A percentile compares a stretch with the other conserved stretches of the same genome.
These are phyloP conservation scores for Hypoxylon rubiginosum DNA, from an alignment of 2,329 filamentous ascomycete species.

Conservation along the genomic window DNA sequence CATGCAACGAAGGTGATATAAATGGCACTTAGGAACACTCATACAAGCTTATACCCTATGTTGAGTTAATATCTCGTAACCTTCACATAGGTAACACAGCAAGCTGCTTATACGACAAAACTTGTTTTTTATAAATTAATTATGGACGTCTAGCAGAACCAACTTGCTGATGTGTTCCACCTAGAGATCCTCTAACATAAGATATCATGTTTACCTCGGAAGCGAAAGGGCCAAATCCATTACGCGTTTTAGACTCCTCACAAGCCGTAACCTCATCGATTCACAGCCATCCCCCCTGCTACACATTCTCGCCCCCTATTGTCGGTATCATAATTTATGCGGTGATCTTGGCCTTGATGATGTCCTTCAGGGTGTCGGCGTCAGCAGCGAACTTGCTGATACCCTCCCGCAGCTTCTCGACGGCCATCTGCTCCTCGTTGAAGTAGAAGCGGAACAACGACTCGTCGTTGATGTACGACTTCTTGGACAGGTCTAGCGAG, in stretches of 20 bases:
- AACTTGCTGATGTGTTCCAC: slow-evolving; percentile 25
- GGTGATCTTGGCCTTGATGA: slow-evolving; percentile 86
- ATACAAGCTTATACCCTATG: neutral
- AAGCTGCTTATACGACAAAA: slow-evolving; percentile 10
- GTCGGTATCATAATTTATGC: slow-evolving; percentile 52
- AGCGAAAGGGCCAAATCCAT: slow-evolving; percentile 22
- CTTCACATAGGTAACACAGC: neutral
- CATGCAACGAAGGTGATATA: no score
- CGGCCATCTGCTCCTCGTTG: slow-evolving; percentile 99
- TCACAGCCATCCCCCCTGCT: slow-evolving; percentile 7
- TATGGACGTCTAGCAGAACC: slow-evolving; percentile 32
- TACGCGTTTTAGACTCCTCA: slow-evolving; percentile 31
- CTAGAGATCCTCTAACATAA: slow-evolving; percentile 21
- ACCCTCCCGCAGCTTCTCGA: slow-evolving; percentile 98
- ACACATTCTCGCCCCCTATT: neutral
- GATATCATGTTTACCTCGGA: slow-evolving; percentile 16
- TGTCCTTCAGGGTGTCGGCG: slow-evolving; percentile 91
- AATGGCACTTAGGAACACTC: no score
- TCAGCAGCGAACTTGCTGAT: slow-evolving; percentile 99
- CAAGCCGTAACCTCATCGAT: slow-evolving; percentile 22
- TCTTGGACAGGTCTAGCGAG: slow-evolving; percentile 84
- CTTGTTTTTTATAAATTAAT: slow-evolving; percentile 27
- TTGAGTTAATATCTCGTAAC: neutral
- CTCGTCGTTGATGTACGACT: slow-evolving; percentile 92
- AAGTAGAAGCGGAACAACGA: slow-evolving; percentile 96